Evolutionary conservation across 768 basidiomycete species (phyloP).

Genomic region (Lentinula lateritia): DNA sequence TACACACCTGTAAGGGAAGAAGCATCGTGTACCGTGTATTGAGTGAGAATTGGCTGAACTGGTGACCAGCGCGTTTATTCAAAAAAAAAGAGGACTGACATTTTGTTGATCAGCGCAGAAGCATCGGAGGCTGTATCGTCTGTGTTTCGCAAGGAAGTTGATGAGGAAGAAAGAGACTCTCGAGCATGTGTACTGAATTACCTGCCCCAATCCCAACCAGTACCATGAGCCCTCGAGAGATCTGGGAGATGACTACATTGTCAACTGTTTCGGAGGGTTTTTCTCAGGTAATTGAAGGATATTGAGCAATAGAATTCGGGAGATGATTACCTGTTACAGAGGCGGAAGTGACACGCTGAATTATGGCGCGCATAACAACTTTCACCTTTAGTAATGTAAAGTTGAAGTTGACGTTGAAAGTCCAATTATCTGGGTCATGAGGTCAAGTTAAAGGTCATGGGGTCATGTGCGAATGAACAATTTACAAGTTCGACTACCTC

Average conservation of each 20-base stretch:
- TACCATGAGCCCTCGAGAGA: conserved; percentile 83
- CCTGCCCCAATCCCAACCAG: conserved; percentile 86
- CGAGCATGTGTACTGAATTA: conserved; percentile 21
- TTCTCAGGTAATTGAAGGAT: too few species aligned
- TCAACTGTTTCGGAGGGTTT: conserved; percentile 51
- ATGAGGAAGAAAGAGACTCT: neutral
- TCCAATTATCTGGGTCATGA: too few species aligned
- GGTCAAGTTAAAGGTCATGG: too few species aligned
- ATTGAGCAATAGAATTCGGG: neutral
- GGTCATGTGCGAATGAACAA: neutral
- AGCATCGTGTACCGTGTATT: neutral
- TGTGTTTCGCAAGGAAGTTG: conserved; percentile 27
- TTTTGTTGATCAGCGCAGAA: conserved; percentile 72
- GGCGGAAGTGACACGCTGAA: conserved; percentile 79
- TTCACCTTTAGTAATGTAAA: too few species aligned
- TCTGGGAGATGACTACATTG: conserved; percentile 70
- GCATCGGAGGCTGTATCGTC: conserved; percentile 81
- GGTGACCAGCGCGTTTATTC: neutral
- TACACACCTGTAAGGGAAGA: neutral
- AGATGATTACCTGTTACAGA: conserved; percentile 67
- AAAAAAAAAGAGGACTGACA: conserved; percentile 38
- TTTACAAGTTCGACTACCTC: neutral
- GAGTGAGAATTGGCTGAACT: neutral
- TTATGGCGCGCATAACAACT: conserved; percentile 68
- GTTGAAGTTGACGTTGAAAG: too few species aligned